These are phyloP conservation scores for Lactarius hengduanensis DNA, from an alignment of 768 basidiomycete species.

Conservation along the genomic window DNA sequence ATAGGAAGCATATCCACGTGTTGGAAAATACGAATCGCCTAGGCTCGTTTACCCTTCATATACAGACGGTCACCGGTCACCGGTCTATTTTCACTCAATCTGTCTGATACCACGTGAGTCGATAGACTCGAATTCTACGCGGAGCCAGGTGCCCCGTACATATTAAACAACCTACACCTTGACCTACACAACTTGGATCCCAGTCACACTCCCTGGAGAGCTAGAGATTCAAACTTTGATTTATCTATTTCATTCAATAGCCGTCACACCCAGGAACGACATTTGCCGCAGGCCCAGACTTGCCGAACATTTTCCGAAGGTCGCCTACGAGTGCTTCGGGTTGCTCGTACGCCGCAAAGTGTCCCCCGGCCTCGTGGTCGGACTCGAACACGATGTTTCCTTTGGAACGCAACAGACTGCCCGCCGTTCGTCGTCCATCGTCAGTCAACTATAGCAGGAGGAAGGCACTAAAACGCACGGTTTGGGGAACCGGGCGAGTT, in stretches of 20 bases:
- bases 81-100: too few relatives aligned
- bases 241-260: not conserved
- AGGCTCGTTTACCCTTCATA: too few relatives aligned
- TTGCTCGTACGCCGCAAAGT: slow-evolving; percentile 55
- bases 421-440: too few relatives aligned
- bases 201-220: not conserved
- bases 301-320: slow-evolving; percentile 56
- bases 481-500: slow-evolving; percentile 37
- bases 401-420: slow-evolving; percentile 31
- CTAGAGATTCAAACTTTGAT: not conserved
- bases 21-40: too few relatives aligned
- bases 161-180: too few relatives aligned
- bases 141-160: slow-evolving; percentile 6
- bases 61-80: too few relatives aligned
- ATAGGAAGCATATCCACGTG: too few relatives aligned
- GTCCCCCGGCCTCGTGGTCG: slow-evolving; percentile 52
- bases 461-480: slow-evolving; percentile 36
- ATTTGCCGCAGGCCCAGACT: slow-evolving; percentile 45
- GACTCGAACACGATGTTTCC: slow-evolving; percentile 48
- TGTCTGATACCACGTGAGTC: too few relatives aligned
- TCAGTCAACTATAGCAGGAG: not conserved
- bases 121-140: too few relatives aligned
- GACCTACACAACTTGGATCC: too few relatives aligned
- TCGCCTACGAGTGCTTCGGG: slow-evolving; percentile 50
- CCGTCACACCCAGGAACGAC: slow-evolving; percentile 40